These are phyloP conservation scores for Isabelozyma rhagii DNA, from an alignment of 805 yeast genomes.

Conservation along the genomic window DNA sequence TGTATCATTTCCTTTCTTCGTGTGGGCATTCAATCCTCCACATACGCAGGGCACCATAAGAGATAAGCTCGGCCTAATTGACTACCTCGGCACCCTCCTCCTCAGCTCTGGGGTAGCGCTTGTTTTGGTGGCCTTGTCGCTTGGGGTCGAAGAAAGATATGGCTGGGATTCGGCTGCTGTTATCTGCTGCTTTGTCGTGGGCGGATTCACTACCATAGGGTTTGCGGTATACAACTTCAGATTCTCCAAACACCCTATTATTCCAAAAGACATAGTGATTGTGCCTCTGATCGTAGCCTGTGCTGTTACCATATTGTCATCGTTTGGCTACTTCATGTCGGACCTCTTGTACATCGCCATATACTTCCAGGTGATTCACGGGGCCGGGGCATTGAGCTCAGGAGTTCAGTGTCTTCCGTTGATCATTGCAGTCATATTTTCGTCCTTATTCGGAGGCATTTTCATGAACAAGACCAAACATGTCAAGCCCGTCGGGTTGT, in stretches of 20 bases:
- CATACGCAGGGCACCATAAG: constrained; percentile 32
- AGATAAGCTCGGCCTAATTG: constrained; percentile 40
- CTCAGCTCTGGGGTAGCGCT: constrained; percentile 41
- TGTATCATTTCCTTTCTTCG: constrained; percentile 32
- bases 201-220: constrained; percentile 27
- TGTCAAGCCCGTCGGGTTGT: constrained; percentile 39
- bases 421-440: constrained; percentile 35
- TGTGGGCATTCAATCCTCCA: constrained; percentile 46
- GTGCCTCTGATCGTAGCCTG: constrained; percentile 36
- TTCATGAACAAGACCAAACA: constrained; percentile 33
- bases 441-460: constrained; percentile 37
- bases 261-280: constrained; percentile 42
- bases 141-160: constrained; percentile 45
- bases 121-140: constrained; percentile 45
- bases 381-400: constrained; percentile 38
- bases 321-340: constrained; percentile 37
- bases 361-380: constrained; percentile 50
- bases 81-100: constrained; percentile 43
- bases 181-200: constrained; percentile 45
- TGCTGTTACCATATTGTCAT: constrained; percentile 27
- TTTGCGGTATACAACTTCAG: constrained; percentile 42
- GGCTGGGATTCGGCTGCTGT: constrained; percentile 56
- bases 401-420: constrained; percentile 46
- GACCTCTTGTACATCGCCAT: constrained; percentile 19
- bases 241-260: constrained; percentile 41